Conservation (phyloP, 164 flowering plant species). For the Protea cynaroides region DNA sequence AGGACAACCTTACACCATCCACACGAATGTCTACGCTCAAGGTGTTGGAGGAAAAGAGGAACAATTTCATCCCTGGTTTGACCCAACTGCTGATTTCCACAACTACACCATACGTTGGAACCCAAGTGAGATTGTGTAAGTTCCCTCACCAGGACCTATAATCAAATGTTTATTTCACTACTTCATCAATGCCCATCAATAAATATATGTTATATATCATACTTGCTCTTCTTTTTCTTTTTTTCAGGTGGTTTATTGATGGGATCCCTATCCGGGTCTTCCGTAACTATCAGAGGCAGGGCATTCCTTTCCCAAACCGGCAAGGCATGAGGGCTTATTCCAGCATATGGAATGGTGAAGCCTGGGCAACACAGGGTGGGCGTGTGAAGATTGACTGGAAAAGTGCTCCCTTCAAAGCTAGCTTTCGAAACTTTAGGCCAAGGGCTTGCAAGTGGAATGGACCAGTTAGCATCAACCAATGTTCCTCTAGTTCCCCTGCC, state of each 20-base stretch:
- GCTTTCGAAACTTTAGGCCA: slow-evolving; percentile 34
- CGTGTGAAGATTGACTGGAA: slow-evolving; percentile 69
- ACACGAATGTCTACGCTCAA: too few relatives aligned
- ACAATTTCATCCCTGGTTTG: too few relatives aligned
- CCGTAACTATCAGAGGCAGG: slow-evolving; percentile 50
- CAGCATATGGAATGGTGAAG: slow-evolving; percentile 75
- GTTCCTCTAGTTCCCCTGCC: too few relatives aligned
- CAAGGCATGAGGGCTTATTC: slow-evolving; percentile 65
- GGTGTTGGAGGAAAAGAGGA: too few relatives aligned
- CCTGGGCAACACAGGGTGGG: slow-evolving; percentile 85
- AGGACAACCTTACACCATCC: too few relatives aligned
- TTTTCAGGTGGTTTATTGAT: too few relatives aligned
- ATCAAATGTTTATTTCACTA: background rate
- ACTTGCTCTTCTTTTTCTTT: too few relatives aligned
- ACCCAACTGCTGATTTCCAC: too few relatives aligned
- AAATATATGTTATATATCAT: too few relatives aligned
- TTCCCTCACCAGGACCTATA: background rate
- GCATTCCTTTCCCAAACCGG: slow-evolving; percentile 59
- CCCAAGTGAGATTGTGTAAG: too few relatives aligned
- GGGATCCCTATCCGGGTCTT: too few relatives aligned
- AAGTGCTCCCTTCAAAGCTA: slow-evolving; percentile 58
- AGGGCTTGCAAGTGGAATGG: slow-evolving; percentile 64
- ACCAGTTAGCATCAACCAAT: slow-evolving; percentile 43
- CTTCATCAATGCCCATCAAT: background rate
- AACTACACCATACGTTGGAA: too few relatives aligned